phyloP scores from a whole-genome alignment of 441 rosid species.

The Macaranga tanarius region DNA sequence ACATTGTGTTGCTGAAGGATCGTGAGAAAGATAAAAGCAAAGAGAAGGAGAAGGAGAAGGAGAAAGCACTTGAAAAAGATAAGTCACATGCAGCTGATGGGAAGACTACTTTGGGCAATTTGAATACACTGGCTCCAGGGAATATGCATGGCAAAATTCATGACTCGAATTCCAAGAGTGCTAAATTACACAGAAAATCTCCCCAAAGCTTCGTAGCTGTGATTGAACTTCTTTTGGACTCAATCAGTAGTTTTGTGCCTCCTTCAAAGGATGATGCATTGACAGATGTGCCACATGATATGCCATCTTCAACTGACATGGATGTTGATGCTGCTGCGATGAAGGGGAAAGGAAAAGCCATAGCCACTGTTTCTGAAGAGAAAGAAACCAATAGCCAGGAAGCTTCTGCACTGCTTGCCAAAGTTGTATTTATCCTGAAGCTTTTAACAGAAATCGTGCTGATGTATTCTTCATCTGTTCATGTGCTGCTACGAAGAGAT shows the following conservation, averaged over 20 bases:
- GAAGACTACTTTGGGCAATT: slow-evolving; percentile 50
- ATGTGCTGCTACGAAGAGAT: slow-evolving; percentile 83
- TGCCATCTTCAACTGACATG: slow-evolving; percentile 66
- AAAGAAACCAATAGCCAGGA: slow-evolving; percentile 55
- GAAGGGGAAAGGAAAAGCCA: slow-evolving; percentile 92
- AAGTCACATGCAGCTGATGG: slow-evolving; percentile 58
- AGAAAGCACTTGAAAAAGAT: slow-evolving; percentile 64
- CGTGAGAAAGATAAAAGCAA: slow-evolving; percentile 79
- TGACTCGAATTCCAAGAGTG: slow-evolving; percentile 64
- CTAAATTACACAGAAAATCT: slow-evolving; percentile 72
- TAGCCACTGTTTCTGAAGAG: slow-evolving; percentile 60
- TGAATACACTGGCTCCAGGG: slow-evolving; percentile 40
- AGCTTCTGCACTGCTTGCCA: slow-evolving; percentile 77
- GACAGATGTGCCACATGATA: slow-evolving; percentile 35
- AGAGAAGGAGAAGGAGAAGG: slow-evolving; percentile 80
- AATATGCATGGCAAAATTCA: slow-evolving; percentile 44
- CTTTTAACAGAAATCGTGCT: slow-evolving; percentile 84
- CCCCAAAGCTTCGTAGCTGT: slow-evolving; percentile 82
- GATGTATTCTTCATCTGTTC: slow-evolving; percentile 85
- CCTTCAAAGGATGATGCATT: slow-evolving; percentile 56
- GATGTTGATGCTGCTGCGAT: slow-evolving; percentile 81
- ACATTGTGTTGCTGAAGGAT: slow-evolving; percentile 80
- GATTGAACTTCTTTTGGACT: slow-evolving; percentile 91
- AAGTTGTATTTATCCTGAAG: slow-evolving; percentile 86
- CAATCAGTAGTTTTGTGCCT: slow-evolving; percentile 64